Conservation (phyloP, 2,329 filamentous ascomycete genomes). For the Colletotrichum camelliae region DNA sequence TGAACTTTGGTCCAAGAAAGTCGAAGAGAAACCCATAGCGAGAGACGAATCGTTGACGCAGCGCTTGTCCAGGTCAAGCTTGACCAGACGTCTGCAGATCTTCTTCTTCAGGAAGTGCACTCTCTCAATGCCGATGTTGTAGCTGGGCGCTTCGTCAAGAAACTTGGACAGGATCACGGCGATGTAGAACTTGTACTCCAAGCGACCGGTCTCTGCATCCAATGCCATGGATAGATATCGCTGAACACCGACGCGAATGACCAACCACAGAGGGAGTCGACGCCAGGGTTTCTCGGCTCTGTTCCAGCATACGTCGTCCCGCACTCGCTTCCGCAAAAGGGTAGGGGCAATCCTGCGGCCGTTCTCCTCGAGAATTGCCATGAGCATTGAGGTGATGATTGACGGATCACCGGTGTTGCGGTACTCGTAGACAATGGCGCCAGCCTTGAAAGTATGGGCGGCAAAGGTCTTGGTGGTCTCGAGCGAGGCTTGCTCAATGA, state of each 20-base stretch:
- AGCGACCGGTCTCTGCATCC: conserved; percentile 44
- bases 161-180: conserved; percentile 51
- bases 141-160: conserved; percentile 41
- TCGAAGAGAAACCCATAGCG: conserved; percentile 34
- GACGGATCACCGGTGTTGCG: conserved; percentile 64
- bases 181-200: conserved; percentile 65
- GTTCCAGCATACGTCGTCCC: conserved; percentile 65
- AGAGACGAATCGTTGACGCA: conserved; percentile 1
- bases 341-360: conserved; percentile 44
- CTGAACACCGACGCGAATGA: conserved; percentile 63
- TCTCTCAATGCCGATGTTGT: conserved; percentile 37
- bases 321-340: conserved; percentile 60
- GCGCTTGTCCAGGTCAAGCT: conserved; percentile 52
- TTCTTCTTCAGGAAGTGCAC: conserved; percentile 53
- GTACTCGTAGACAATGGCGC: conserved; percentile 50
- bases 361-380: conserved; percentile 62
- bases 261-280: conserved; percentile 65
- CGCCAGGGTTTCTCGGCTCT: conserved; percentile 62
- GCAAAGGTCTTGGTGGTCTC: conserved; percentile 60
- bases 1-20: conserved; percentile 30
- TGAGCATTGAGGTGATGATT: conserved; percentile 64
- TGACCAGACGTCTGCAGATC: conserved; percentile 61
- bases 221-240: conserved; percentile 51
- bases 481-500: conserved; percentile 61
- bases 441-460: conserved; percentile 57